These are phyloP conservation scores for Zygotorulaspora sp. DNA, from an alignment of 805 yeast genomes.

Conservation along the genomic window DNA sequence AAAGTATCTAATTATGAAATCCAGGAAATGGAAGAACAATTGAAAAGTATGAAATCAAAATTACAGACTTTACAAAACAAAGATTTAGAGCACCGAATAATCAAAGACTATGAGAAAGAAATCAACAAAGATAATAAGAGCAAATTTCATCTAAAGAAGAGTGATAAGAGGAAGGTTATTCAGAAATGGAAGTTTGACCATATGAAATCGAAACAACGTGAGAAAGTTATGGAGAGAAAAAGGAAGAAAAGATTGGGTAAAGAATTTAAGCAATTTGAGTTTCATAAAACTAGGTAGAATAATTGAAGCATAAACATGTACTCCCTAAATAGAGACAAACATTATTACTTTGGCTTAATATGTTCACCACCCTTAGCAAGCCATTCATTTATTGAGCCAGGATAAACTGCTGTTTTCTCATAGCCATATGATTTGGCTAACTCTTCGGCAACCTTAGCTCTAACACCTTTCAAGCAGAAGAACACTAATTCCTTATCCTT, in stretches of 20 bases:
- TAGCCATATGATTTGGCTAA: constrained; percentile 89
- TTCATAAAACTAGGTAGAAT: constrained; percentile 30
- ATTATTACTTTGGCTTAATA: constrained; percentile 13
- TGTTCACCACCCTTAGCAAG: constrained; percentile 29
- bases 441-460: constrained; percentile 88
- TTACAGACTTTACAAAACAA: constrained; percentile 64
- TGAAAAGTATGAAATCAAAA: constrained; percentile 64
- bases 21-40: constrained; percentile 48
- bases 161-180: constrained; percentile 67
- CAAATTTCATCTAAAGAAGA: constrained; percentile 57
- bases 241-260: constrained; percentile 79
- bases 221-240: constrained; percentile 81
- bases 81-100: constrained; percentile 66
- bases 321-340: too few relatives aligned
- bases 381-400: constrained; percentile 91
- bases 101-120: constrained; percentile 54
- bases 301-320: constrained; percentile 1
- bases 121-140: constrained; percentile 48
- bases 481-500: constrained; percentile 70
- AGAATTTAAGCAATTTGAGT: constrained; percentile 57
- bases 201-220: constrained; percentile 68
- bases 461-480: constrained; percentile 89
- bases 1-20: constrained; percentile 43
- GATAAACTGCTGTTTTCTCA: constrained; percentile 73
- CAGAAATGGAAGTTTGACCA: constrained; percentile 74